Evolutionary conservation across 2,329 filamentous ascomycete genomes (phyloP).

Genomic region (Furcasterigmium sp.): DNA sequence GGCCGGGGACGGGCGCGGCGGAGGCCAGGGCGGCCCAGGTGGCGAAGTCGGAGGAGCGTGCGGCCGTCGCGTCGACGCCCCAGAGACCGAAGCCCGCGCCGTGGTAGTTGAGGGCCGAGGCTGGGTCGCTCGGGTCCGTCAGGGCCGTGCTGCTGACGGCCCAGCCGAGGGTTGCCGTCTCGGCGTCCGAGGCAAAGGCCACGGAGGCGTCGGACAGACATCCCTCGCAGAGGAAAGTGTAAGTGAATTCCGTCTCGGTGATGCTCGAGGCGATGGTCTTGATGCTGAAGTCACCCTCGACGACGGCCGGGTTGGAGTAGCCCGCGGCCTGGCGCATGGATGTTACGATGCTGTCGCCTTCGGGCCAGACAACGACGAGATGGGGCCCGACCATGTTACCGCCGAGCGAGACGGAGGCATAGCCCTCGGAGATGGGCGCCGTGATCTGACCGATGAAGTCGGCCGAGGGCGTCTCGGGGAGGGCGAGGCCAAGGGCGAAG

Average conservation of each 20-base stretch:
- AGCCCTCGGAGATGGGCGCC: slow-evolving; percentile 8
- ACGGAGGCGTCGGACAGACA: slow-evolving; percentile 25
- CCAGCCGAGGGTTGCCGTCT: slow-evolving; percentile 9
- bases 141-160: slow-evolving; percentile 12
- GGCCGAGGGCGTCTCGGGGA: slow-evolving; percentile 7
- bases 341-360: slow-evolving; percentile 27
- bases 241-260: slow-evolving; percentile 33
- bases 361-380: slow-evolving; percentile 38
- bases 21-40: slow-evolving; percentile 15
- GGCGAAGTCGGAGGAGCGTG: slow-evolving; percentile 13
- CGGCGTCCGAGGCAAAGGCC: slow-evolving; percentile 12
- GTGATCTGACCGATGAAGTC: slow-evolving; percentile 13
- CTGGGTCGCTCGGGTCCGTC: slow-evolving; percentile 10
- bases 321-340: slow-evolving; percentile 17
- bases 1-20: slow-evolving; percentile 12
- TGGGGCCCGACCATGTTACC: slow-evolving; percentile 37
- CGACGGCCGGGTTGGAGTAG: slow-evolving; percentile 34
- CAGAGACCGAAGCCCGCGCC: slow-evolving; percentile 15
- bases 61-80: slow-evolving; percentile 11
- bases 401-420: slow-evolving; percentile 24
- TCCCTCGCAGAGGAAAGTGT: slow-evolving; percentile 41
- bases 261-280: slow-evolving; percentile 37
- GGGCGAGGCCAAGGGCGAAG: slow-evolving; percentile 8
- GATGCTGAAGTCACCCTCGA: slow-evolving; percentile 28
- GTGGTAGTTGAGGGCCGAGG: slow-evolving; percentile 13